Evolutionary conservation across 805 yeast species (phyloP), one percentile per base, ranked within the genome.

Genomic region (Zygosaccharomyces kombuchaensis): DNA sequence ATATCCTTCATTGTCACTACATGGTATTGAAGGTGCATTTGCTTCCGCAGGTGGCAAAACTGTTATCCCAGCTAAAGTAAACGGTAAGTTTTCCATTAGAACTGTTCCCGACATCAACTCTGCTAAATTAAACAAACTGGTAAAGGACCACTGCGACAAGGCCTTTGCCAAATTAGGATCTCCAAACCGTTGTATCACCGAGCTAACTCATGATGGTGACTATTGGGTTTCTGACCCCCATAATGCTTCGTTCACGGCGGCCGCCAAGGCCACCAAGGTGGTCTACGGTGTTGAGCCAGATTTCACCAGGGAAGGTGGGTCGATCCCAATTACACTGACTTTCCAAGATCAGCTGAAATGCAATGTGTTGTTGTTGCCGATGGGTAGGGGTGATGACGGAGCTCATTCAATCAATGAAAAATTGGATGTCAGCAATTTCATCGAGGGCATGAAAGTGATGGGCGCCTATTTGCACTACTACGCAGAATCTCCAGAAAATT

Each of bases 331-430:
- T 66, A 91, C 99, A 17, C 70, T 93, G 56, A 84, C 96, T 29
- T 93, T 93, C 70, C 96, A 93, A 73, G 76, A 89, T 60, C 82
- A 81, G 64, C 77, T 93, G 61, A 82, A 86, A 58, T 86, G 95
- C 19, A 82, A 82, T 52, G 98, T 90, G 27, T 74, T 93, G 53
- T 75, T 93, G 61, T 78, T 93, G 58, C 99, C 99, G 53, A 86
- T 93, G 85, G 99, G 99, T 54, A 84, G 95, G 71, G 99, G 99
- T 56, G 97, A 93, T 66, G 99, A 93, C 63, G 99, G 99, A 59
- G 99, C 99, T 38, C 99, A 93, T 68, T 88, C 96, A 17, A 89
- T 93, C 60, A 93, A 93, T 65, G 99, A 93, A 73, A 93, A 93
- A 74, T 72, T 93, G 59, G 86, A 95, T 65, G 74, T 89, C 43